Percentiles rank a stretch among this genome's conserved stretches.
These are phyloP conservation scores for Chenopodium quinoa DNA, from an alignment of 148 eudicot species.

Conservation along the genomic window DNA sequence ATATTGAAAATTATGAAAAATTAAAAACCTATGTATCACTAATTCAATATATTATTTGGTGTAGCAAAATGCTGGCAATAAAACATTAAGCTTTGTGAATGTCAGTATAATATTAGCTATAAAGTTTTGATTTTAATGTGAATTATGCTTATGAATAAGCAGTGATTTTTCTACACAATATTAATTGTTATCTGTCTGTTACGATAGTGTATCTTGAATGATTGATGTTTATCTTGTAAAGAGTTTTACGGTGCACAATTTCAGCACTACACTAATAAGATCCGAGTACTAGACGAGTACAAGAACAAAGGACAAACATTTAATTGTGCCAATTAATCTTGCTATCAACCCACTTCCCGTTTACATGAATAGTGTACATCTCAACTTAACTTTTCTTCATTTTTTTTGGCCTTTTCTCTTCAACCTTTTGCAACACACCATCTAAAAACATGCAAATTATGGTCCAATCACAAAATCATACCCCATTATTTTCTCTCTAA, in stretches of 20 bases:
- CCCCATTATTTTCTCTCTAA: too few species aligned
- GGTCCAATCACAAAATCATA: neutral
- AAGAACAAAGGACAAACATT: constrained; percentile 19
- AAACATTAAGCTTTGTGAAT: too few species aligned
- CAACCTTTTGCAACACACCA: neutral
- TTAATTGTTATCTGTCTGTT: too few species aligned
- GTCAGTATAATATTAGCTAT: too few species aligned
- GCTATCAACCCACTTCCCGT: neutral
- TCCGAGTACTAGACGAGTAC: constrained; percentile 2
- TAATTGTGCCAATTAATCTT: constrained; percentile 8
- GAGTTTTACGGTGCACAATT: neutral
- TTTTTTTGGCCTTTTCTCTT: constrained; percentile 9
- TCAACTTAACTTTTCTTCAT: neutral
- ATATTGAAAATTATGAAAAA: too few species aligned
- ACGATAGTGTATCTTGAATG: too few species aligned
- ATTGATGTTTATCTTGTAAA: neutral
- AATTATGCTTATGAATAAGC: too few species aligned
- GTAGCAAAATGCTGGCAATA: too few species aligned
- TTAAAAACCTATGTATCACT: too few species aligned
- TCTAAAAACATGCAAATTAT: neutral
- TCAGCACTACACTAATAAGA: neutral
- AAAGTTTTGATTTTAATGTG: too few species aligned
- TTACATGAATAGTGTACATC: constrained; percentile 5
- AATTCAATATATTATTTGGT: too few species aligned
- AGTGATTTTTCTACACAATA: too few species aligned